Percentiles rank a stretch among this genome's conserved stretches.
phyloP scores from a whole-genome alignment of 495 filamentous ascomycete genomes.

The Podospora conica region DNA sequence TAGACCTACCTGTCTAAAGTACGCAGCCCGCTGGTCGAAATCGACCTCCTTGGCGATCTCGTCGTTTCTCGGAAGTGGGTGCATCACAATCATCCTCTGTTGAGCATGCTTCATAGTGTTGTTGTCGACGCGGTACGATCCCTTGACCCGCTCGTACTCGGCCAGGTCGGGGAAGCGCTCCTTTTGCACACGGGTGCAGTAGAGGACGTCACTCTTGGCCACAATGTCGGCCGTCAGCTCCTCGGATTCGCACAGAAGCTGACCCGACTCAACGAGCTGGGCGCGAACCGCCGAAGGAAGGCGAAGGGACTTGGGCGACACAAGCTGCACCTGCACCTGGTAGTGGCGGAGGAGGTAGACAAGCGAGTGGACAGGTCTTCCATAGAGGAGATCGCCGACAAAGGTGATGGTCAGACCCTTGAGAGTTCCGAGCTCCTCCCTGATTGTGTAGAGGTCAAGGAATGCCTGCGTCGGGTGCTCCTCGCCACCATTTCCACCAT shows the following conservation, averaged over 20 bases:
- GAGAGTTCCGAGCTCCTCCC: constrained; percentile 92
- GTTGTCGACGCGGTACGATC: constrained; percentile 82
- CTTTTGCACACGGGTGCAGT: constrained; percentile 94
- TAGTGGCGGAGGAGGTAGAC: constrained; percentile 91
- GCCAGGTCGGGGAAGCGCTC: constrained; percentile 77
- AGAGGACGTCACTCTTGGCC: constrained; percentile 78
- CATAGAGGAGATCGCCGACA: constrained; percentile 84
- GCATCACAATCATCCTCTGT: constrained; percentile 85
- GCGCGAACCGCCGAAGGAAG: constrained; percentile 69
- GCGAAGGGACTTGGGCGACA: constrained; percentile 70
- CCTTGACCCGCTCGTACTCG: constrained; percentile 81
- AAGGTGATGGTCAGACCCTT: constrained; percentile 94
- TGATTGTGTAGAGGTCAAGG: constrained; percentile 97
- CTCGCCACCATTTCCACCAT: constrained; percentile 88
- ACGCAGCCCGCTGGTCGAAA: constrained; percentile 92
- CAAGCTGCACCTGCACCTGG: constrained; percentile 86
- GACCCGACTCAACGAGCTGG: constrained; percentile 61
- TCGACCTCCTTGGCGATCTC: constrained; percentile 95
- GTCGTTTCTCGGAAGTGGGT: constrained; percentile 86
- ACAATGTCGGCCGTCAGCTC: constrained; percentile 80
- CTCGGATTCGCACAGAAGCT: constrained; percentile 66
- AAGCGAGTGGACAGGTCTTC: constrained; percentile 89
- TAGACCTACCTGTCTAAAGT: constrained; percentile 91
- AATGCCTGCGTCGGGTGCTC: constrained; percentile 98
- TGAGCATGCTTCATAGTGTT: constrained; percentile 87